These are phyloP conservation scores for Alternaria brassicae DNA, from an alignment of 2,329 filamentous ascomycete species.

Conservation along the genomic window DNA sequence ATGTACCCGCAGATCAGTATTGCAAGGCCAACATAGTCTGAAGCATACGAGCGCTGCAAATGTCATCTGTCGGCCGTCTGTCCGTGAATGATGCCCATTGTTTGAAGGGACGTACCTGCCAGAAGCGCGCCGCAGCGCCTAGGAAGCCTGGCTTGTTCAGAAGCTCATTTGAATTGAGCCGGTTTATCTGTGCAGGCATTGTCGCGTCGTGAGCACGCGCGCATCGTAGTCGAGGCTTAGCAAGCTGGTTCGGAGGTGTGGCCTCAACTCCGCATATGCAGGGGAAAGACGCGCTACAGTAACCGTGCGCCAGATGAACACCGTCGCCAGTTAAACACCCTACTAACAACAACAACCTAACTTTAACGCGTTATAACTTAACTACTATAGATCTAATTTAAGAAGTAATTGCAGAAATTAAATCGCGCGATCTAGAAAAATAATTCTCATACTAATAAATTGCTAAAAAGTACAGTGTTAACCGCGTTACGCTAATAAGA, in stretches of 20 bases:
- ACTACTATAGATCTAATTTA: too few species aligned
- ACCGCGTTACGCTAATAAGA: too few species aligned
- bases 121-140: slow-evolving; percentile 60
- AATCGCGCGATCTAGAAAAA: too few species aligned
- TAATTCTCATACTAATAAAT: too few species aligned
- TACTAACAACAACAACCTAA: too few species aligned
- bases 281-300: slow-evolving; percentile 6
- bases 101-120: slow-evolving; percentile 47
- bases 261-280: slow-evolving; percentile 29
- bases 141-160: slow-evolving; percentile 49
- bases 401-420: too few species aligned
- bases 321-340: too few species aligned
- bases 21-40: slow-evolving; percentile 83
- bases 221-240: slow-evolving; percentile 18
- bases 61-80: slow-evolving; percentile 14
- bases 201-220: slow-evolving; percentile 22
- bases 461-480: too few species aligned
- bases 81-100: background rate
- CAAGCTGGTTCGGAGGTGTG: slow-evolving; percentile 28
- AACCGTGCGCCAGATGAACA: too few species aligned
- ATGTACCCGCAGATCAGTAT: slow-evolving; percentile 73
- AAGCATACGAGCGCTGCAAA: slow-evolving; percentile 76
- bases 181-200: slow-evolving; percentile 43
- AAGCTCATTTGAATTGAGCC: slow-evolving; percentile 35
- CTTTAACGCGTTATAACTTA: too few species aligned